Conservation (phyloP, 2,329 filamentous ascomycete species). For the Exophiala xenobiotica region DNA sequence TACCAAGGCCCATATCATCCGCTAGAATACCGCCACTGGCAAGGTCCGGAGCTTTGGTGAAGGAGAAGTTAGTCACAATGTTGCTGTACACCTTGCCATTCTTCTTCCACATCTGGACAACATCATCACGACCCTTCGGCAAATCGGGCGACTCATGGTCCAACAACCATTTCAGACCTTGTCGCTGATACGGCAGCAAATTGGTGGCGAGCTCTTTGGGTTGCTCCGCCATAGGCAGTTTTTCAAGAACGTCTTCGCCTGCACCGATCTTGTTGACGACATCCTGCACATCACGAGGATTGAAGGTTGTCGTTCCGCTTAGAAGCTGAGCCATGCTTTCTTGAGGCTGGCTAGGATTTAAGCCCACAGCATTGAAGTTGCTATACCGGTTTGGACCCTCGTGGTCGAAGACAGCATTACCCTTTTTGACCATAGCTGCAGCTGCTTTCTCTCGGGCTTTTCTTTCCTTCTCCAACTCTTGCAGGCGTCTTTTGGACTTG, state of each 20-base stretch:
- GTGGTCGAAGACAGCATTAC: constrained; percentile 22
- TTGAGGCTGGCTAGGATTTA: constrained; percentile 17
- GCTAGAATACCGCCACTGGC: constrained; percentile 81
- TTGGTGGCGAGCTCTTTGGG: constrained; percentile 64
- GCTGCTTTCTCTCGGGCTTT: constrained; percentile 33
- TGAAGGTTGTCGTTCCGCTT: constrained; percentile 55
- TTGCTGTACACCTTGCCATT: constrained; percentile 57
- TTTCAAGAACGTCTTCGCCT: constrained; percentile 66
- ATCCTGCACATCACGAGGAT: constrained; percentile 63
- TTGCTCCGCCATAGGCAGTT: constrained; percentile 70
- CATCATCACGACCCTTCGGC: constrained; percentile 60
- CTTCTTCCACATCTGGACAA: constrained; percentile 76
- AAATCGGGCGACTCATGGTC: constrained; percentile 70
- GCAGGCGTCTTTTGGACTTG: constrained; percentile 52
- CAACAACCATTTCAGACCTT: constrained; percentile 80
- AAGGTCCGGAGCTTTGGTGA: constrained; percentile 57
- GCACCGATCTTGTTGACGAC: constrained; percentile 69
- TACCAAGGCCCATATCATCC: constrained; percentile 90
- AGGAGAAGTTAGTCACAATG: constrained; percentile 69
- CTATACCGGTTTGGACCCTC: constrained; percentile 35
- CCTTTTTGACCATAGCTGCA: constrained; percentile 21
- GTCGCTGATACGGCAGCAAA: constrained; percentile 74
- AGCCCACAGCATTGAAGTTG: constrained; percentile 35
- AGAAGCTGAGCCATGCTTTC: constrained; percentile 61
- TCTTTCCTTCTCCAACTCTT: constrained; percentile 53